These are phyloP conservation scores for Rhodotorula sp. DNA, from an alignment of 1,284 basidiomycete species.

Conservation along the genomic window DNA sequence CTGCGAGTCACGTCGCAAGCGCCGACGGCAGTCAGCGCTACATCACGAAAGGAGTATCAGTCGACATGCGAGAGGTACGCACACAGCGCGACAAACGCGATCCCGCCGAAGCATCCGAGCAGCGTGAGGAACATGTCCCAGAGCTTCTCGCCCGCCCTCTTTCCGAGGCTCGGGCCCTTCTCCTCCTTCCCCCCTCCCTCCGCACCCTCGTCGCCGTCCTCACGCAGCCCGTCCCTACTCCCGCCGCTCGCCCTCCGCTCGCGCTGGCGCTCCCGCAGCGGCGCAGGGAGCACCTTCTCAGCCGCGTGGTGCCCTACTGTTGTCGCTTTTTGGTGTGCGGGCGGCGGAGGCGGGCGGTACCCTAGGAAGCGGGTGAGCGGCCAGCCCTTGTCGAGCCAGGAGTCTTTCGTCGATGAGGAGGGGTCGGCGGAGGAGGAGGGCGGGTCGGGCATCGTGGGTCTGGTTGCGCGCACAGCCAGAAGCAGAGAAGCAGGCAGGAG, in stretches of 20 bases:
- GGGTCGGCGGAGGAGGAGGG: background rate
- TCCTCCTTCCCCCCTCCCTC: background rate
- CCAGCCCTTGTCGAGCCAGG: conserved; percentile 24
- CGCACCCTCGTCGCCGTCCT: background rate
- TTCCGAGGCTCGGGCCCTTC: background rate
- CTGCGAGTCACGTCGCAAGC: background rate
- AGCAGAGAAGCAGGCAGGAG: background rate
- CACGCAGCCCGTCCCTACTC: background rate
- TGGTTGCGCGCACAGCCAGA: background rate
- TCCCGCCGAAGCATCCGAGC: conserved; percentile 18
- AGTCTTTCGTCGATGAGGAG: conserved; percentile 3
- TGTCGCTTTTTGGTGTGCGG: background rate
- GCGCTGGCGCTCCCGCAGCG: conserved; percentile 6
- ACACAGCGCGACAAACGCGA: conserved; percentile 19
- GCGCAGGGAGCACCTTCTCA: conserved; percentile 11
- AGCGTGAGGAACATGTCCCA: conserved; percentile 21
- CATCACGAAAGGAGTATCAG: background rate
- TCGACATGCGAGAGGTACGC: background rate
- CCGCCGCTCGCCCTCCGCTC: background rate
- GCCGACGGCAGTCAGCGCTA: background rate
- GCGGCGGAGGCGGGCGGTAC: conserved; percentile 16
- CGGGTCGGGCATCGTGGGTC: background rate
- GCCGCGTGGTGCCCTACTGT: too few species aligned
- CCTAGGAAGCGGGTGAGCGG: conserved; percentile 29
- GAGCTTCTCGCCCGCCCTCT: conserved; percentile 8